Conservation (phyloP, 2,329 filamentous ascomycete genomes). For the Colletotrichum lentis region DNA sequence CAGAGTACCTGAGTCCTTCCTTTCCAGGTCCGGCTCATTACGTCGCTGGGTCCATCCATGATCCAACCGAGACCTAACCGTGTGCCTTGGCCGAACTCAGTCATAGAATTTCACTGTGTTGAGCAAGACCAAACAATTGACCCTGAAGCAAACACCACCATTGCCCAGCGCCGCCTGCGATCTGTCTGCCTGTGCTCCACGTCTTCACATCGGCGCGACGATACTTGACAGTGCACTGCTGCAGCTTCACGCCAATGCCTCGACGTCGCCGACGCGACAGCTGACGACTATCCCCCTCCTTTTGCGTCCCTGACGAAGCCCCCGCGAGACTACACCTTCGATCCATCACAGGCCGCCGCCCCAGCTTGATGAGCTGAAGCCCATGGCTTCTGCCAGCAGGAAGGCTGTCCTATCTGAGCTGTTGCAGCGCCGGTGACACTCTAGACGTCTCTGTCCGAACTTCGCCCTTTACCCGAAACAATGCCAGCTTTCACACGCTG, state of each 20-base stretch:
- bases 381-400: constrained; percentile 34
- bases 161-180: not conserved
- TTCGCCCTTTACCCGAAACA: constrained; percentile 15
- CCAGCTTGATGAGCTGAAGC: constrained; percentile 20
- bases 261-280: constrained; percentile 28
- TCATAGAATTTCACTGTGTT: constrained; percentile 10
- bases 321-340: constrained; percentile 2
- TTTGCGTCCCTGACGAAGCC: constrained; percentile 12
- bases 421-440: constrained; percentile 33
- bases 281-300: constrained; percentile 25
- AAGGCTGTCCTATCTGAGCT: constrained; percentile 32
- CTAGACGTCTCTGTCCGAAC: constrained; percentile 7
- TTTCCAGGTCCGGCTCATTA: too few species aligned
- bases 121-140: not conserved
- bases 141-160: constrained; percentile 6
- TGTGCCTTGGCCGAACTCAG: constrained; percentile 28
- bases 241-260: constrained; percentile 35
- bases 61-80: constrained; percentile 27
- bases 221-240: constrained; percentile 9
- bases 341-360: not conserved
- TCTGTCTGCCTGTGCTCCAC: not conserved
- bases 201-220: not conserved
- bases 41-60: constrained; percentile 35
- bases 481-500: constrained; percentile 28
- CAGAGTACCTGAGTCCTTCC: too few species aligned